Percentiles rank a stretch among this genome's conserved stretches.
Conservation (phyloP, 345 rosid species). For the Raphanus sativus region DNA sequence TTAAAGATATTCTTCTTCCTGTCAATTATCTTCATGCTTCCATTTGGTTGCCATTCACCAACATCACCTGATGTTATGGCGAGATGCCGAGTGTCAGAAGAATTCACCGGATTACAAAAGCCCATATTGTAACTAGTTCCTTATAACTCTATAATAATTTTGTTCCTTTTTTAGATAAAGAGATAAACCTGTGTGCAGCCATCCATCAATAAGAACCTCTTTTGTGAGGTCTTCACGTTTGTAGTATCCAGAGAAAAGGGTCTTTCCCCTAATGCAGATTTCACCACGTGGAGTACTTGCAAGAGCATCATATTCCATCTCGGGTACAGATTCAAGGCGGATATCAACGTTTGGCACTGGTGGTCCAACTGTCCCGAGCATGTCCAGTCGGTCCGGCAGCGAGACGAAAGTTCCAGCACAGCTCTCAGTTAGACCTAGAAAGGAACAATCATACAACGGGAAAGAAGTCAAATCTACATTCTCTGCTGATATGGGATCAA, state of each 20-base stretch:
- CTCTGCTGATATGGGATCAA: constrained; percentile 3
- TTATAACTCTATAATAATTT: background rate
- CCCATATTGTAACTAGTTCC: background rate
- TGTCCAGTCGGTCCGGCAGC: constrained; percentile 65
- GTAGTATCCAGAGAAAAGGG: constrained; percentile 84
- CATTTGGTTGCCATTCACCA: constrained; percentile 91
- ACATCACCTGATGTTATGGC: constrained; percentile 59
- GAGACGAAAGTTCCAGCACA: constrained; percentile 95
- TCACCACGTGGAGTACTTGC: constrained; percentile 78
- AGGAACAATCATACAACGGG: background rate
- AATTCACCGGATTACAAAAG: background rate
- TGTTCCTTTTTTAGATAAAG: background rate
- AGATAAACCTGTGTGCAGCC: constrained; percentile 87
- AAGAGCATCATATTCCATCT: constrained; percentile 91
- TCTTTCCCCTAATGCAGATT: constrained; percentile 76
- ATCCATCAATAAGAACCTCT: constrained; percentile 87
- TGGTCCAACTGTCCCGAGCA: constrained; percentile 95
- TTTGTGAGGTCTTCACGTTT: constrained; percentile 88
- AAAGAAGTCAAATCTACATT: constrained; percentile 14
- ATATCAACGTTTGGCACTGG: constrained; percentile 95
- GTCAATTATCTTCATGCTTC: constrained; percentile 85
- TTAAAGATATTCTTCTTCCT: constrained; percentile 88
- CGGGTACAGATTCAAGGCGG: constrained; percentile 90
- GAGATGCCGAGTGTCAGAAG: constrained; percentile 4
- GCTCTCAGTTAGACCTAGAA: constrained; percentile 90